Conservation (phyloP, 495 filamentous ascomycete species). For the Hypomontagnella monticulosa region DNA sequence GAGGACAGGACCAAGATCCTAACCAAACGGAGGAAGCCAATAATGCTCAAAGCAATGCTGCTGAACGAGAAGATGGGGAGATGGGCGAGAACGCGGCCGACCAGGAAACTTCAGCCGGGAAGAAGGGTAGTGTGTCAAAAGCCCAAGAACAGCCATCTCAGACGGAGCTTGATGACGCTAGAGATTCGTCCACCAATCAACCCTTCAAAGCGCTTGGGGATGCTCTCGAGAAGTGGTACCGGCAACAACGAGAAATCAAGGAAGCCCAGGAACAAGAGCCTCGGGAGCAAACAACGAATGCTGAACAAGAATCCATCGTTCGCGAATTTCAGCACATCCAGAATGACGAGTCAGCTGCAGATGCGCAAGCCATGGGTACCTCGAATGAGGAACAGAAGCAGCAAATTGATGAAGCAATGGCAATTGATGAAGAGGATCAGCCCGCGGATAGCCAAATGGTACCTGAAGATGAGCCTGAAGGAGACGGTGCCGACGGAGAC, state of each 20-base stretch:
- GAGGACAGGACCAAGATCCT: slow-evolving; percentile 66
- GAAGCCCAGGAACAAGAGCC: slow-evolving; percentile 71
- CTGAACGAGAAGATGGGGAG: slow-evolving; percentile 59
- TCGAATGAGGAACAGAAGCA: slow-evolving; percentile 86
- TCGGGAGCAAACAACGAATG: slow-evolving; percentile 55
- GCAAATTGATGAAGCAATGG: slow-evolving; percentile 84
- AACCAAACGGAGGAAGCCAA: slow-evolving; percentile 55
- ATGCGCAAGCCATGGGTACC: slow-evolving; percentile 90
- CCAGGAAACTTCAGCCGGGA: slow-evolving; percentile 59
- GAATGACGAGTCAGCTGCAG: slow-evolving; percentile 78
- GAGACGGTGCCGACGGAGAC: slow-evolving; percentile 59
- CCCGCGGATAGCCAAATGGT: slow-evolving; percentile 35
- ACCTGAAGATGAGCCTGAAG: slow-evolving; percentile 62
- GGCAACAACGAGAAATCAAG: slow-evolving; percentile 79
- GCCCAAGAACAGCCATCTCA: slow-evolving; percentile 65
- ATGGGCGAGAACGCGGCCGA: slow-evolving; percentile 59
- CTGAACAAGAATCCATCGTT: slow-evolving; percentile 66
- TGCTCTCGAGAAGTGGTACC: slow-evolving; percentile 92
- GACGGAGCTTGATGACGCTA: slow-evolving; percentile 54
- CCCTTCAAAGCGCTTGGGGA: slow-evolving; percentile 94
- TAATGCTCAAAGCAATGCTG: slow-evolving; percentile 53
- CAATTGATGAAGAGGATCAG: slow-evolving; percentile 76
- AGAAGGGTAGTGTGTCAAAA: slow-evolving; percentile 58
- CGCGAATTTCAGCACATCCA: slow-evolving; percentile 89
- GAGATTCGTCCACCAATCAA: slow-evolving; percentile 58